Base-by-base conservation (phyloP, 2,329 filamentous ascomycete species). In the Clonostachys chloroleuca region DNA sequence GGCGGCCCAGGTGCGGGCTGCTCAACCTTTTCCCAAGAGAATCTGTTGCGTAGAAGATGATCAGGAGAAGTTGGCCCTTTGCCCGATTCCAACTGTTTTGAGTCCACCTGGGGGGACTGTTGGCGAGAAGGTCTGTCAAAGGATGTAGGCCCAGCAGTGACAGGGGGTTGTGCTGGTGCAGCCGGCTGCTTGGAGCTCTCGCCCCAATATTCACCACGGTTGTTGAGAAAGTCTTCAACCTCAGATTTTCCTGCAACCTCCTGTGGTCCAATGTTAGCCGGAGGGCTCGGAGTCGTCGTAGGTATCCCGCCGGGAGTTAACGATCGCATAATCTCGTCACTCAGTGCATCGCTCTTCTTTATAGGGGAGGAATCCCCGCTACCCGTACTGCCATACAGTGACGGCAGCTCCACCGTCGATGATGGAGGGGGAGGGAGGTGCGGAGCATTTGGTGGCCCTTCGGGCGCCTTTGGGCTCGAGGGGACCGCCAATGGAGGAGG, bases 321-420 rank as follows among this genome's bases (percentile, higher is more conserved):
- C 40, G 82, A 87, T 49, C 80, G 81, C 46, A 89, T 81, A 47
- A 92, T 92, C 56, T 92, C 88, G 49, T 89, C 84, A 30, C 83
- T 77, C 42, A 92, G 62, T 47, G 79, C 74, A 53, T 92, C 87
- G 56, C 80, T 90, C 56, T 90, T 86, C 53, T 84, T 80, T 49
- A 84, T 72, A 33, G 81, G 75, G 1, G 76, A 75, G 8, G 74
- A 73, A 10, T 73, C 72, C 10, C 67, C 58, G 1, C 75, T 77
- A 56, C 75, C 79, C 7, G 66, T 60, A 24, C 68, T 64, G 4
- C 73, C 67, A 46, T 70, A 64, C 20, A 77, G 55, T 7, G 61
- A 57, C 17, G 60, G 58, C 13, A 63, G 59, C 30, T 60, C 58
- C 44, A 70, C 65, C 12, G 70, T 64, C 0, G 63, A 60, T 10